Conservation (phyloP, 2,329 filamentous ascomycete species). For the Aspergillus sp. region DNA sequence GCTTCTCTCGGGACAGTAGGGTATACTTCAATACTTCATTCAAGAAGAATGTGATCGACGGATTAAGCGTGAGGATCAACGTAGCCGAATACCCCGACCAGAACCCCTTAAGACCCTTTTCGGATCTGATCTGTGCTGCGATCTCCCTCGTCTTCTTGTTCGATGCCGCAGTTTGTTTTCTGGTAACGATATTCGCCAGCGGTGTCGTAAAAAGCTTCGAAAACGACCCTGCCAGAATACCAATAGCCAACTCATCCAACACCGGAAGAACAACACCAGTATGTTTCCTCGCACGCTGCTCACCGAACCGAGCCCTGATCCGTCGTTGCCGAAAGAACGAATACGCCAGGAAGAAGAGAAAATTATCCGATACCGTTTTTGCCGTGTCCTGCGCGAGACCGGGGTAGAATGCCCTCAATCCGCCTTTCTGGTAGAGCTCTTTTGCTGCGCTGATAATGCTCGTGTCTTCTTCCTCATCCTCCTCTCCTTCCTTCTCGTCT, state of each 20-base stretch:
- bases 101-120: conserved; percentile 68
- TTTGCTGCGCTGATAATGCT: conserved; percentile 62
- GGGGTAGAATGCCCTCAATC: conserved; percentile 66
- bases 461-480: conserved; percentile 48
- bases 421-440: conserved; percentile 65
- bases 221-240: conserved; percentile 62
- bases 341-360: conserved; percentile 82
- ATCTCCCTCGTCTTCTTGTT: conserved; percentile 48
- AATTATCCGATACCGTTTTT: conserved; percentile 67
- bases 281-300: conserved; percentile 16
- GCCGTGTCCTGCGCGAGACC: conserved; percentile 58
- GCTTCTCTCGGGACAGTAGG: conserved; percentile 49
- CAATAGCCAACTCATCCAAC: conserved; percentile 66
- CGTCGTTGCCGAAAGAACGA: conserved; percentile 46
- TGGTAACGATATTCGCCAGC: conserved; percentile 71
- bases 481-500: conserved; percentile 45
- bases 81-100: conserved; percentile 85
- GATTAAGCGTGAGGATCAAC: conserved; percentile 74
- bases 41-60: conserved; percentile 76
- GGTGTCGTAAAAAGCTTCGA: conserved; percentile 73
- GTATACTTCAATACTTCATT: conserved; percentile 63
- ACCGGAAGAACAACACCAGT: conserved; percentile 45
- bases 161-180: conserved; percentile 63
- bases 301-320: conserved; percentile 31
- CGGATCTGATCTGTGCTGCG: conserved; percentile 54